phyloP scores from a whole-genome alignment of 139 green algal species.

The Micromonas pusilla region DNA sequence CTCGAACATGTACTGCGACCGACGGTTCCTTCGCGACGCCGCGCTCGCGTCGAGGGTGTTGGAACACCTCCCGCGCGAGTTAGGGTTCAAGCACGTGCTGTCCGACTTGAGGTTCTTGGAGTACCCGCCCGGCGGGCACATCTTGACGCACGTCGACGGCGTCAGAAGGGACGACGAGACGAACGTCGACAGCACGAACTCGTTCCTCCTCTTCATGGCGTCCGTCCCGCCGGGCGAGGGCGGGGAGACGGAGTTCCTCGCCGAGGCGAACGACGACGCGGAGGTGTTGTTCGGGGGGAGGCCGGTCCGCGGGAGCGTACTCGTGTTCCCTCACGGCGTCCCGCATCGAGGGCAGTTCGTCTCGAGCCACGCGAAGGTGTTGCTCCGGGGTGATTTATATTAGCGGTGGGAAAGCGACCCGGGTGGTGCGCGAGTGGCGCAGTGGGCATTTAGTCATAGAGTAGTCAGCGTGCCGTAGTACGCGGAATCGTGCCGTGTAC shows the following conservation, averaged over 20 bases:
- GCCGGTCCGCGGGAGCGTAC: not conserved
- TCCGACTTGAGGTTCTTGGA: constrained; percentile 10
- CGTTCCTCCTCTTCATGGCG: not conserved
- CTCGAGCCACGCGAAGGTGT: not conserved
- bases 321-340: not conserved
- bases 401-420: not conserved
- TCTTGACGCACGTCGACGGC: not conserved
- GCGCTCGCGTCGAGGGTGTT: not conserved
- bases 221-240: not conserved
- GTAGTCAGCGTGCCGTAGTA: too few species aligned
- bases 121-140: constrained; percentile 1
- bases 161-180: not conserved
- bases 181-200: not conserved
- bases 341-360: constrained; percentile 1
- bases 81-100: not conserved
- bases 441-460: too few species aligned
- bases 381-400: not conserved
- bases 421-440: too few species aligned
- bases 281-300: not conserved
- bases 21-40: not conserved
- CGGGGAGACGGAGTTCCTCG: constrained; percentile 15
- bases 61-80: not conserved
- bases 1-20: not conserved
- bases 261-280: not conserved
- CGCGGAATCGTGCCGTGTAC: too few species aligned